Conservation (phyloP, 352 stramenopile species). For the Phytophthora agathidicida region DNA sequence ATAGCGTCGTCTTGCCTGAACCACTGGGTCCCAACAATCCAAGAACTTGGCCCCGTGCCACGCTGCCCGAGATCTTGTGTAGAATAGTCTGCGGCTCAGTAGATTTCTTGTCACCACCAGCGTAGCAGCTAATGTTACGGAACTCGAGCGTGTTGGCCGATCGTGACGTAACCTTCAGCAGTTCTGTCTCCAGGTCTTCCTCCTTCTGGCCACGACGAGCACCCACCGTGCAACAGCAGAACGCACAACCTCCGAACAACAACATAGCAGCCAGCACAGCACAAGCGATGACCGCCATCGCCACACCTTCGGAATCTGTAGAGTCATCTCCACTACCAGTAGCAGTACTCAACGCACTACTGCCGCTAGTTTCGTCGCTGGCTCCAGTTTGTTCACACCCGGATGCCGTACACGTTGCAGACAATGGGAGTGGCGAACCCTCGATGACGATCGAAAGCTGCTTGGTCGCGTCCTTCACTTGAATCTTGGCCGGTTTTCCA, state of each 20-base stretch:
- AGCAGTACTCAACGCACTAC: slow-evolving; percentile 18
- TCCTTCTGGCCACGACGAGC: slow-evolving; percentile 4
- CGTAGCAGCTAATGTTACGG: slow-evolving; percentile 50
- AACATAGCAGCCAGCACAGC: slow-evolving; percentile 9
- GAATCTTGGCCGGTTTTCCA: slow-evolving; percentile 65
- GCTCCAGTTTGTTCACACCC: slow-evolving; percentile 52
- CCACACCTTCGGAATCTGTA: slow-evolving; percentile 1
- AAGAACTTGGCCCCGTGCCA: slow-evolving; percentile 59
- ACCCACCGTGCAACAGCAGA: slow-evolving; percentile 20
- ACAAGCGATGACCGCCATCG: slow-evolving; percentile 23
- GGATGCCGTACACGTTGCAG: slow-evolving; percentile 62
- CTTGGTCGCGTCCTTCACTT: slow-evolving; percentile 37
- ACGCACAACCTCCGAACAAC: slow-evolving; percentile 18
- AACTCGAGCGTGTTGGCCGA: slow-evolving; percentile 59
- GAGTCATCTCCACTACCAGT: slow-evolving; percentile 10
- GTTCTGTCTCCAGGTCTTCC: slow-evolving; percentile 33
- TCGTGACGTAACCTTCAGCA: slow-evolving; percentile 44
- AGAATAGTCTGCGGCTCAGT: slow-evolving; percentile 46
- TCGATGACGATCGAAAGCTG: slow-evolving; percentile 68
- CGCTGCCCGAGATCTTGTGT: slow-evolving; percentile 55
- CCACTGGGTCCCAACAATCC: slow-evolving; percentile 71
- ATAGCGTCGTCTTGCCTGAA: slow-evolving; percentile 77
- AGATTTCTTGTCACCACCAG: slow-evolving; percentile 6
- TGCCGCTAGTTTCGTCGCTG: slow-evolving; percentile 6
- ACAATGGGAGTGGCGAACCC: slow-evolving; percentile 70